Base-by-base conservation (phyloP, 2,329 filamentous ascomycete genomes). In the Diplodia scrobiculata region DNA sequence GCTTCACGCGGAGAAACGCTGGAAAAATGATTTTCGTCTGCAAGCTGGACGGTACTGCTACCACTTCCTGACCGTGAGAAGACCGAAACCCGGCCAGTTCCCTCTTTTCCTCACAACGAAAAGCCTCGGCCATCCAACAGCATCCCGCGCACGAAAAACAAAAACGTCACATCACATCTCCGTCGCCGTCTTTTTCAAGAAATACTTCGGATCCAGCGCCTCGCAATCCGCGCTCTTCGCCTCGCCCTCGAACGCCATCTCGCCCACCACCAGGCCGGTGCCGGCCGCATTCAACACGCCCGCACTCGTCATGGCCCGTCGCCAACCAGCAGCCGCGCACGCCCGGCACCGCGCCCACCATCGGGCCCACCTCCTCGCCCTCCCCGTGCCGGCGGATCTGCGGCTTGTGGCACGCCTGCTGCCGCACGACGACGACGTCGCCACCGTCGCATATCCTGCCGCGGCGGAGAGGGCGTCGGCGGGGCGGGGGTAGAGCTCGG, bases 251-350 rank as follows among this genome's bases (percentile, higher is more conserved):
- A 48, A 68, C 29, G 63, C 32, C 53, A 66, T 45, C 45, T 68
- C 67, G 32, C 58, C 58, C 14, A 63, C 51, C 47, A 67, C 45
- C 36, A 60, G 27, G 25, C 66, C 66, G 14, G 62, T 67, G 17
- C 63, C 54, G 6, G 63, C 60, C 14, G 45, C 63, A 21, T 67
- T 62, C 36, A 58, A 53, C 4, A 67, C 29, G 5, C 66, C 66
- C 53, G 1, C 63, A 65, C 29, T 67, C 58, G 34, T 67, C 50
- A 17, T 67, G 66, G n/a, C 66, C 66, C 25, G 66, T 63, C 4
- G 54, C 54, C 36, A 58, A 7, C 54, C 54, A 58, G 34, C 25
- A n/a, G 2, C 54, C 54, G 3, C 9, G 10, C 19, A 29, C 21
- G 34, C 54, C 36, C 5, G 13, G 34, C 11, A 58, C 54, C 54